Evolutionary conservation across 176 grass and related monocot species (phyloP), one percentile per base, ranked within the genome.

Genomic region (Hyparrhenia diplandra): DNA sequence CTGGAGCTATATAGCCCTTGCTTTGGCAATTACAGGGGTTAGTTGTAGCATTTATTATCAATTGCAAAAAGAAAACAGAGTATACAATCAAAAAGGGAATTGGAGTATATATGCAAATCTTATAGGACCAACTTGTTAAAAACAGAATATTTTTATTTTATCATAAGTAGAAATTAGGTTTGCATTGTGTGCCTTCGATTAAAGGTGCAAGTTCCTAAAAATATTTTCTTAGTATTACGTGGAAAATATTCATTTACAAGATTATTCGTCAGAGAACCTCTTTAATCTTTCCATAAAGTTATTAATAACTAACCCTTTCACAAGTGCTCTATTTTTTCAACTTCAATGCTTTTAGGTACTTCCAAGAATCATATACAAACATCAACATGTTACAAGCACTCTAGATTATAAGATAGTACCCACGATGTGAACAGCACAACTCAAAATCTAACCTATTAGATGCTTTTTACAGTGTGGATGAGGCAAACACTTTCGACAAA

Each of bases 71-170:
- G 64, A 77, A 46, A 30, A 21, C 10, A 45, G 34, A 59, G 13
- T 9, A 60, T 21, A 69, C 36, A 77, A 60, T 10, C 13, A 69
- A 84, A n/a, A 77, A 77, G 49, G 24, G 16, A 67, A 84, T 76
- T 20, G 13, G 18, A 21, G 62, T 58, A 84, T 77, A 77, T 84
- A 61, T 77, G 64, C 82, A 76, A 59, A 84, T 76, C 82, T 69
- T 69, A 23, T 52, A 69, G 16, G 27, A 36, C 21, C 51, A 54
- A 54, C 20, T 54, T n/a, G 2, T 20, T 20, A n/a, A 52, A 52
- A 52, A 55, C 4, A 58, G 31, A 83, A 51, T 8, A 58, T n/a
- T 23, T 59, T 59, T 69, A 59, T 67, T 57, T 57, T 47, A 46
- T 14, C 7, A 13, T 11, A 45, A 69, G 16, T 3, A 3, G 1